Percentiles rank a stretch among this genome's conserved stretches.
Evolutionary conservation across 768 basidiomycete genomes (phyloP).

Genomic region (Naganishia vaughanmartiniae): DNA sequence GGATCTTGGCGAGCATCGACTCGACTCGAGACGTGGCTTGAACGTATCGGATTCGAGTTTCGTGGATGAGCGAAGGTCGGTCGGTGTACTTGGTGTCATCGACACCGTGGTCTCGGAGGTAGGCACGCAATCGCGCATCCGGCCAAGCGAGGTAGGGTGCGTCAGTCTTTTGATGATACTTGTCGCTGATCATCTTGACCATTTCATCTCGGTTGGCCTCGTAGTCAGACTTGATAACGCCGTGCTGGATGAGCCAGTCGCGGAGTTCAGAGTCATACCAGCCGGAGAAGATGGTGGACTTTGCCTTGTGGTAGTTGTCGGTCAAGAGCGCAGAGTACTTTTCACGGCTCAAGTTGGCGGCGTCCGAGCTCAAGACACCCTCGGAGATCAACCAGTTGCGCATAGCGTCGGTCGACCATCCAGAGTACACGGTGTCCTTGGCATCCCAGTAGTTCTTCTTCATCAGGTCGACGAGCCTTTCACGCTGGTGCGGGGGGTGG

Average conservation of each 20-base stretch:
- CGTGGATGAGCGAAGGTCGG: constrained; percentile 70
- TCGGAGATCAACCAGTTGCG: constrained; percentile 51
- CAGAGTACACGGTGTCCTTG: constrained; percentile 51
- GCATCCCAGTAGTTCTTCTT: constrained; percentile 70
- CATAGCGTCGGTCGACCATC: constrained; percentile 48
- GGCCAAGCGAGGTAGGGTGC: constrained; percentile 82
- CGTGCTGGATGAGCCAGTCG: constrained; percentile 73
- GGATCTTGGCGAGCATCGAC: constrained; percentile 62
- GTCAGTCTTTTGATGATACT: constrained; percentile 61
- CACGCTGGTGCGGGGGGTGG: constrained; percentile 60
- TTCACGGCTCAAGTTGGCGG: constrained; percentile 58
- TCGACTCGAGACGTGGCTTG: constrained; percentile 64
- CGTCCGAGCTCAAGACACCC: constrained; percentile 49
- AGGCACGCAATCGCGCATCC: constrained; percentile 85
- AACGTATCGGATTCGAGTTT: constrained; percentile 67
- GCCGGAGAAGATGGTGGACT: constrained; percentile 50
- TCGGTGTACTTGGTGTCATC: constrained; percentile 62
- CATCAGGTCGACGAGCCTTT: constrained; percentile 67
- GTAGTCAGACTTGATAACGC: constrained; percentile 68
- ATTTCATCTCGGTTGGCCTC: constrained; percentile 69
- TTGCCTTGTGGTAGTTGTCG: constrained; percentile 54
- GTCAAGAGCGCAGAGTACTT: constrained; percentile 71
- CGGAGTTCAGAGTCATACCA: constrained; percentile 80
- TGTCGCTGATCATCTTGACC: constrained; percentile 47
- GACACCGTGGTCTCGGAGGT: constrained; percentile 73